Percentiles rank a stretch among this genome's conserved stretches.
Conservation (phyloP, 2,329 filamentous ascomycete species). For the Camillea tinctor region DNA sequence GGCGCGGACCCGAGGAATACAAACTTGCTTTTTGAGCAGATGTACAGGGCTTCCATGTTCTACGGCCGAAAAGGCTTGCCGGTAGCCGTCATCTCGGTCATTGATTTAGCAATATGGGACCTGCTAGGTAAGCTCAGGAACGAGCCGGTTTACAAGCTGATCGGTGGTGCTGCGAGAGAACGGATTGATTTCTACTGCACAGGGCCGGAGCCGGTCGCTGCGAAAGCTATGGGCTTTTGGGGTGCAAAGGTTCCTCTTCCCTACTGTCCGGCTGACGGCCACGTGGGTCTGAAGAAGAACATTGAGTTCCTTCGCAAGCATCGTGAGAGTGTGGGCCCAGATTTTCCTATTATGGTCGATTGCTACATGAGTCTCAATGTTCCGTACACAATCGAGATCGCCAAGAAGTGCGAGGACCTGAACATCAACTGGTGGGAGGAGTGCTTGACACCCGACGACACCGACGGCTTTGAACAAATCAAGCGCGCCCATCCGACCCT, state of each 20-base stretch:
- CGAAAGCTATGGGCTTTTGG: conserved; percentile 84
- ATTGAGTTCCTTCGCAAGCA: conserved; percentile 85
- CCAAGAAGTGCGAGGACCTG: conserved; percentile 76
- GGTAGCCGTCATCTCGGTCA: conserved; percentile 88
- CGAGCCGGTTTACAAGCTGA: conserved; percentile 92
- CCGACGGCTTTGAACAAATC: conserved; percentile 84
- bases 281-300: conserved; percentile 80
- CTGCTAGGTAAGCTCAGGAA: conserved; percentile 85
- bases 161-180: conserved; percentile 84
- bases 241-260: conserved; percentile 88
- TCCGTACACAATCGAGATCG: conserved; percentile 87
- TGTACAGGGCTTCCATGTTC: conserved; percentile 96
- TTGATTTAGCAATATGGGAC: conserved; percentile 92
- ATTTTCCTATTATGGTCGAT: conserved; percentile 92
- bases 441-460: conserved; percentile 86
- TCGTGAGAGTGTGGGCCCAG: conserved; percentile 78
- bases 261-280: conserved; percentile 85
- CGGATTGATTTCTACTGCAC: conserved; percentile 93
- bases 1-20: conserved; percentile 88
- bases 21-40: conserved; percentile 90
- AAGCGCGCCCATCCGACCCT: conserved; percentile 86
- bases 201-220: conserved; percentile 76
- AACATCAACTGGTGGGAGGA: conserved; percentile 99
- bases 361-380: conserved; percentile 98
- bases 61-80: conserved; percentile 92